A percentile compares a stretch with the other conserved stretches of the same genome.
Conservation (phyloP, 257 asterid genomes). For the Mentha longifolia region DNA sequence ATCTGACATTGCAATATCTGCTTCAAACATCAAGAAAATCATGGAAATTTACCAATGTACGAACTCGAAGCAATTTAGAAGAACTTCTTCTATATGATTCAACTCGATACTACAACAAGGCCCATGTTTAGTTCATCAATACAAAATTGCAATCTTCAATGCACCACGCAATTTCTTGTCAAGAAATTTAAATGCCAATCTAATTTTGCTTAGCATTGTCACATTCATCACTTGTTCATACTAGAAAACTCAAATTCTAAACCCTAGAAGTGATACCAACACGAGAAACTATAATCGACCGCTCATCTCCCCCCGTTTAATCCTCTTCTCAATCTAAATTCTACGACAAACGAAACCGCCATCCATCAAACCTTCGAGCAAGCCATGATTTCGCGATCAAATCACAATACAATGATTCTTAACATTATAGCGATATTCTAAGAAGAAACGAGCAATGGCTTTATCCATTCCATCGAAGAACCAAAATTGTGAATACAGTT, state of each 20-base stretch:
- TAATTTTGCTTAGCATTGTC: neutral
- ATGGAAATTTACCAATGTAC: neutral
- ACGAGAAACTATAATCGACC: neutral
- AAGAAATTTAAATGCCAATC: neutral
- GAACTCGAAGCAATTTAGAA: neutral
- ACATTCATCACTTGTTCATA: neutral
- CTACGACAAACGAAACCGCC: neutral
- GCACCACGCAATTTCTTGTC: neutral
- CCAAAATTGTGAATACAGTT: neutral
- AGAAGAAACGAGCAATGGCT: neutral
- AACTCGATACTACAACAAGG: neutral
- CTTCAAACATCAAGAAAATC: conserved; percentile 5
- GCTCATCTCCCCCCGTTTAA: neutral
- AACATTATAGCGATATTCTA: too few species aligned
- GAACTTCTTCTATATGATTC: too few species aligned
- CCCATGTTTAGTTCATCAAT: neutral
- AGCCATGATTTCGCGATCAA: neutral
- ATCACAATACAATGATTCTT: neutral
- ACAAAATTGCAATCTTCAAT: neutral
- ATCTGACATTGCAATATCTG: neutral
- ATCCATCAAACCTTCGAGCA: neutral
- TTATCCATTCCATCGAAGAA: neutral
- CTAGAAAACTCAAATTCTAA: neutral
- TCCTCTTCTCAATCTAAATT: neutral
- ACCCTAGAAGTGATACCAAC: neutral